Base-by-base conservation (phyloP, 1,284 basidiomycete species). In the Leccinum pachyderme region DNA sequence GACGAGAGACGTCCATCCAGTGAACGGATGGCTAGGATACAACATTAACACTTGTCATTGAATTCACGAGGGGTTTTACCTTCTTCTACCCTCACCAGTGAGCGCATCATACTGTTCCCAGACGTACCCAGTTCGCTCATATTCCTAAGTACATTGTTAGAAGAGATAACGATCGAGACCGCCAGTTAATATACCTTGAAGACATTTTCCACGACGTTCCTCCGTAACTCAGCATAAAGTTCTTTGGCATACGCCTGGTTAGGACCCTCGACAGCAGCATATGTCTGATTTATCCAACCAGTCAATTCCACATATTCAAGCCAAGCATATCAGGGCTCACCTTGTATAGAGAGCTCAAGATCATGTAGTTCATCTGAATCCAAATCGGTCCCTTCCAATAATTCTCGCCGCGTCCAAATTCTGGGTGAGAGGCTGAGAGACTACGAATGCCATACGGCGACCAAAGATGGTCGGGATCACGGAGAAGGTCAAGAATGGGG, bases 381-480 rank as follows among this genome's bases (percentile, higher is more conserved):
- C 95, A 98, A 52, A 98, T 89, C 2, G 95, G 93, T 3, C 95
- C 94, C 64, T 89, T 88, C 95, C 95, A 98, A 73, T 98, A 98
- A 73, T 97, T 92, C 69, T 98, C 95, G 51, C 89, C 95, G 64
- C 86, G 77, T 15, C 94, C 95, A 63, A 93, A 98, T 53, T 89
- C 81, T n/a, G 87, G 83, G 66, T 98, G 92, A 15, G 84, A 83
- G 35, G 81, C 84, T 12, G 91, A 93, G 51, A 98, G 75, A 62
- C 92, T 95, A 39, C 95, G 87, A 41, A 98, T 77, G 47, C 95
- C 95, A 69, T 87, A 94, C 1, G 84, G 80, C 3, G 93, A 95
- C 95, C 95, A 98, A 28, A 98, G 81, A 59, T 93, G 88, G 27
- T 86, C 74, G 0, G 91, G 89, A 66, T 94, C 89, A 28, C 75